Percentiles rank a stretch among this genome's conserved stretches.
Evolutionary conservation across 805 yeast species (phyloP).

Genomic region (Candida nonsorbophila): DNA sequence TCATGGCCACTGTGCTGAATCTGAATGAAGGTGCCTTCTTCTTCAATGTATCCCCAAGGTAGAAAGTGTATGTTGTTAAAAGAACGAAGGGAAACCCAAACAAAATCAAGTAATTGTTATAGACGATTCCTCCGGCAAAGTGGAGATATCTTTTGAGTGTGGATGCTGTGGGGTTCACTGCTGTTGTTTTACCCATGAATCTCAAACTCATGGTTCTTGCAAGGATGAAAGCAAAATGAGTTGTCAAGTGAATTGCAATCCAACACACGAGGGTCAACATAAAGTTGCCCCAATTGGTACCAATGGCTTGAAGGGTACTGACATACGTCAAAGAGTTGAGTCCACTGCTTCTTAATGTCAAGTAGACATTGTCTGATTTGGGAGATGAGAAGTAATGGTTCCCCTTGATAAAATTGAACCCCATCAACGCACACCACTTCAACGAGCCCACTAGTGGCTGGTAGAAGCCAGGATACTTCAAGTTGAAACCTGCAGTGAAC

Average conservation of each 20-base stretch:
- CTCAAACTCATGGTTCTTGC: no score
- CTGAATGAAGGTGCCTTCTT: no score
- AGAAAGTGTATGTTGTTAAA: conserved; percentile 29
- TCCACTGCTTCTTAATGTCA: conserved; percentile 37
- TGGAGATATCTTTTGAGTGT: conserved; percentile 3
- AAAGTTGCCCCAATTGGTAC: conserved; percentile 39
- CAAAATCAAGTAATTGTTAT: conserved; percentile 24
- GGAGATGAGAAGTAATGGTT: conserved; percentile 6
- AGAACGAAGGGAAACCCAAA: conserved; percentile 43
- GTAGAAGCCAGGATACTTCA: conserved; percentile 59
- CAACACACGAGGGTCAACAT: conserved; percentile 28
- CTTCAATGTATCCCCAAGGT: no score
- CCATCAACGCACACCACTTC: conserved; percentile 54
- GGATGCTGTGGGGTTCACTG: no score
- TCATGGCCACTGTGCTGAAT: no score
- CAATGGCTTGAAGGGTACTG: conserved; percentile 15
- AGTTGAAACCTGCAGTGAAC: conserved; percentile 48
- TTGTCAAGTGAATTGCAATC: conserved; percentile 17
- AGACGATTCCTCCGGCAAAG: conserved; percentile 25
- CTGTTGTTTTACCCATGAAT: not conserved
- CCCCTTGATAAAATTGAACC: conserved; percentile 15
- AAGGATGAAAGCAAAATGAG: no score
- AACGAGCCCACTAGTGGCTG: conserved; percentile 48
- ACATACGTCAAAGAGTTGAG: conserved; percentile 32
- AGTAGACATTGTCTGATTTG: conserved; percentile 31